A percentile compares a stretch with the other conserved stretches of the same genome.
Evolutionary conservation across 2,329 filamentous ascomycete genomes (phyloP).

Genomic region (Alternaria sp.): DNA sequence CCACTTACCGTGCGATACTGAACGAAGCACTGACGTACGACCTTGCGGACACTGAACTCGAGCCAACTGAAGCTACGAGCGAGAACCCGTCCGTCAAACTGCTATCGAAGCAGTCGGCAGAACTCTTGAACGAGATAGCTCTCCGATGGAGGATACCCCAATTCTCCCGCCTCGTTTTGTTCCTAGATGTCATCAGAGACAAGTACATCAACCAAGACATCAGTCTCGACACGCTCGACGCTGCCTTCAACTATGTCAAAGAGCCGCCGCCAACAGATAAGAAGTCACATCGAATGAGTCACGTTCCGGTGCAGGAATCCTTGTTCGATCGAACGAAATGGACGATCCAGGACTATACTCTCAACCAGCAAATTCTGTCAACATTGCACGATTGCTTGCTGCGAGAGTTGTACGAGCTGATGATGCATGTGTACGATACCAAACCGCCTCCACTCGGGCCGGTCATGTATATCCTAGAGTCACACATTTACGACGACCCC

Average conservation of each 20-base stretch:
- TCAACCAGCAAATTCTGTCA: constrained; percentile 78
- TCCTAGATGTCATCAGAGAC: constrained; percentile 84
- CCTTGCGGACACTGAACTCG: constrained; percentile 63
- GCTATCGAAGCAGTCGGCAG: constrained; percentile 78
- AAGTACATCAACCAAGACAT: constrained; percentile 89
- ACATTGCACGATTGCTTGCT: constrained; percentile 82
- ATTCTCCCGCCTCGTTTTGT: constrained; percentile 79
- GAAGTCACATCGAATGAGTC: constrained; percentile 63
- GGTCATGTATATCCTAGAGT: constrained; percentile 81
- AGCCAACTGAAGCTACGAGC: constrained; percentile 59
- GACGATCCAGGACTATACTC: constrained; percentile 59
- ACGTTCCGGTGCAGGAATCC: constrained; percentile 41
- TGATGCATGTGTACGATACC: constrained; percentile 88
- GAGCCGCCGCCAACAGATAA: constrained; percentile 72
- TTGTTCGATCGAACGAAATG: constrained; percentile 61
- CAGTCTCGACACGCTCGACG: constrained; percentile 80
- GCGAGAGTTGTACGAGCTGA: constrained; percentile 85
- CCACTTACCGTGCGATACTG: constrained; percentile 84
- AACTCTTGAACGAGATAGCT: constrained; percentile 85
- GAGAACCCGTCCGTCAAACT: constrained; percentile 62
- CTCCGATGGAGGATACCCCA: constrained; percentile 89
- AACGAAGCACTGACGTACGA: constrained; percentile 76
- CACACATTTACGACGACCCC: constrained; percentile 81
- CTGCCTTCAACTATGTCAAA: constrained; percentile 84
- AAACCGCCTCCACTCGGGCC: constrained; percentile 84